Conservation (phyloP, 495 filamentous ascomycete genomes). For the Chaetomium fimeti region DNA sequence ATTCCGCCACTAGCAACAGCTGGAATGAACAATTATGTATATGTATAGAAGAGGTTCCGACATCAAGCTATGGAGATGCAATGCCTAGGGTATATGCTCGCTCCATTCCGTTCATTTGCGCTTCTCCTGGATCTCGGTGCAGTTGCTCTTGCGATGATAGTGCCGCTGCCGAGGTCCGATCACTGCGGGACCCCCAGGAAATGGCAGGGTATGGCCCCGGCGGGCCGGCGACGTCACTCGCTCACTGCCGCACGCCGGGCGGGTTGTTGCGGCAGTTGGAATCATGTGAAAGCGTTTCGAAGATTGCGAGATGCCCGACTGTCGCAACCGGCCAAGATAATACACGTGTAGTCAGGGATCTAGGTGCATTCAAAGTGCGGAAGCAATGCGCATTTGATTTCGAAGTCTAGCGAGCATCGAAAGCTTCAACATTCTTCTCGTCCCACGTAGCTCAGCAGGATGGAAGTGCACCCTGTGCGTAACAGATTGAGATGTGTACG, state of each 20-base stretch:
- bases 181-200: constrained; percentile 22
- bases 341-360: not conserved
- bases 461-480: too few species aligned
- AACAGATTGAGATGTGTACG: too few species aligned
- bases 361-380: not conserved
- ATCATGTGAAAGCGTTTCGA: constrained; percentile 23
- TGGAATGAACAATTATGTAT: not conserved
- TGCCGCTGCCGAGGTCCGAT: constrained; percentile 34
- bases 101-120: constrained; percentile 9
- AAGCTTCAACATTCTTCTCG: not conserved
- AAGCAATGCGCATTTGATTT: not conserved
- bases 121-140: constrained; percentile 7
- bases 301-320: not conserved
- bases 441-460: too few species aligned
- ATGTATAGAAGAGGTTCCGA: not conserved
- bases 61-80: not conserved
- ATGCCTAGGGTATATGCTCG: not conserved
- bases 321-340: not conserved
- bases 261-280: constrained; percentile 18
- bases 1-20: not conserved
- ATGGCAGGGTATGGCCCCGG: constrained; percentile 7
- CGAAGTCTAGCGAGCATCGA: not conserved
- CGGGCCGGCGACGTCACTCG: constrained; percentile 27
- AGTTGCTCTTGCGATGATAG: constrained; percentile 16
- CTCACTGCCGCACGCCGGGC: constrained; percentile 9